Percentiles rank a stretch among this genome's conserved stretches.
Conservation (phyloP, 345 rosid genomes). For the Syzygium aqueum region DNA sequence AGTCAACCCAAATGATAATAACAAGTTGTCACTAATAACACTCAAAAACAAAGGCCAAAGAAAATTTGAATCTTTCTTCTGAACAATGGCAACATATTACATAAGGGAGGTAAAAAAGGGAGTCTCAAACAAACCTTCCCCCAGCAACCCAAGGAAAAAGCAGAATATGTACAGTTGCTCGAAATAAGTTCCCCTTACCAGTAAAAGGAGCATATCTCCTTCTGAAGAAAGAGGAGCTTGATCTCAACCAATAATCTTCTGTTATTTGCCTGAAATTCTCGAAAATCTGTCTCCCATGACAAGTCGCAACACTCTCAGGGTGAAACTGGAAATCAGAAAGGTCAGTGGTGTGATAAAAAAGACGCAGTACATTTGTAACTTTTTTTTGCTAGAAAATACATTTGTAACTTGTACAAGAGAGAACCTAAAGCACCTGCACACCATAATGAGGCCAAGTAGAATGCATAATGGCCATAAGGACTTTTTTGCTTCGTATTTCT, state of each 20-base stretch:
- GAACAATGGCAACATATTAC: not conserved
- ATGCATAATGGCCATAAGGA: conserved; percentile 90
- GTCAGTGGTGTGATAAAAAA: not conserved
- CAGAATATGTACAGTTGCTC: not conserved
- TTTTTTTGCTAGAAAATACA: not conserved
- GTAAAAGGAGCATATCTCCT: conserved; percentile 27
- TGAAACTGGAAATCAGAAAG: conserved; percentile 63
- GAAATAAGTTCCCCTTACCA: conserved; percentile 36
- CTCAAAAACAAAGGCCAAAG: not conserved
- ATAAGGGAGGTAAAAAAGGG: not conserved
- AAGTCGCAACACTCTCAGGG: conserved; percentile 93
- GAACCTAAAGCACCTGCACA: conserved; percentile 52
- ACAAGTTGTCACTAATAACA: not conserved
- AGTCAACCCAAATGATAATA: not conserved
- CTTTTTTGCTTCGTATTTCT: conserved; percentile 20
- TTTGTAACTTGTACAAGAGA: not conserved
- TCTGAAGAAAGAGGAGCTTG: conserved; percentile 17
- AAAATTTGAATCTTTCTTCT: not conserved
- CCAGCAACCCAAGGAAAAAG: not conserved
- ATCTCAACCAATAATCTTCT: conserved; percentile 56
- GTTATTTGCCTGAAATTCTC: conserved; percentile 75
- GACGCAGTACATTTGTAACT: not conserved
- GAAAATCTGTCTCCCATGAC: conserved; percentile 65
- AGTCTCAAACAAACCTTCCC: not conserved
- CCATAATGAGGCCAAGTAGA: conserved; percentile 88